These are phyloP conservation scores for Harrya chromipes DNA, from an alignment of 768 basidiomycete species.

Conservation along the genomic window DNA sequence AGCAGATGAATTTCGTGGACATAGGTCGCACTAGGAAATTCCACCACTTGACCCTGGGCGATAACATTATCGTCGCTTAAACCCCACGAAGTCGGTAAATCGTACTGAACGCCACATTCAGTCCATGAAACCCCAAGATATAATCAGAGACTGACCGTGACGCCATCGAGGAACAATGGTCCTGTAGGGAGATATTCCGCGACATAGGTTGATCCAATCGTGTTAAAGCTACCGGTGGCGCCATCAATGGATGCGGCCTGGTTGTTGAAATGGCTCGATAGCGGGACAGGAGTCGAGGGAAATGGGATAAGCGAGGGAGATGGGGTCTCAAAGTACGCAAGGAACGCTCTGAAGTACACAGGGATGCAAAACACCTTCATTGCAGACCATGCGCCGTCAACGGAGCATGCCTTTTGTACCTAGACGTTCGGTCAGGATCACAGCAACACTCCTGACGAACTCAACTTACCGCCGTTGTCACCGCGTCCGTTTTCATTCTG, in stretches of 20 bases:
- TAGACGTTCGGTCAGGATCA: slow-evolving; percentile 2
- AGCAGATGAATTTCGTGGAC: slow-evolving; percentile 49
- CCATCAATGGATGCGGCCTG: slow-evolving; percentile 42
- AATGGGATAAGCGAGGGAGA: slow-evolving; percentile 23
- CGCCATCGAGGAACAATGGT: slow-evolving; percentile 37
- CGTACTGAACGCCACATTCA: slow-evolving; percentile 34
- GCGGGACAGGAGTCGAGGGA: slow-evolving; percentile 31
- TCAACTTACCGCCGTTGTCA: slow-evolving; percentile 19
- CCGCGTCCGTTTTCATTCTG: neutral
- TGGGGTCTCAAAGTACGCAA: slow-evolving; percentile 16
- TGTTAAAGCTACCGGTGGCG: slow-evolving; percentile 39
- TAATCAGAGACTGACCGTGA: slow-evolving; percentile 29
- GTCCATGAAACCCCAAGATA: neutral
- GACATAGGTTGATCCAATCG: slow-evolving; percentile 38
- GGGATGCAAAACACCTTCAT: slow-evolving; percentile 23
- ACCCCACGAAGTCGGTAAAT: slow-evolving; percentile 43
- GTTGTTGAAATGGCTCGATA: slow-evolving; percentile 37
- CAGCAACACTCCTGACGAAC: neutral
- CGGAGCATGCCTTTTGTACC: slow-evolving; percentile 13
- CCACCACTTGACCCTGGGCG: slow-evolving; percentile 40
- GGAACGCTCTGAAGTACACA: slow-evolving; percentile 17
- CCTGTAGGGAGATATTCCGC: slow-evolving; percentile 40
- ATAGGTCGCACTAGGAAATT: slow-evolving; percentile 30
- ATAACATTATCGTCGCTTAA: slow-evolving; percentile 42
- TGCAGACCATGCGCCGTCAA: slow-evolving; percentile 10